These are phyloP conservation scores for Harringtonia lauricola DNA, from an alignment of 2,329 filamentous ascomycete species.

Conservation along the genomic window DNA sequence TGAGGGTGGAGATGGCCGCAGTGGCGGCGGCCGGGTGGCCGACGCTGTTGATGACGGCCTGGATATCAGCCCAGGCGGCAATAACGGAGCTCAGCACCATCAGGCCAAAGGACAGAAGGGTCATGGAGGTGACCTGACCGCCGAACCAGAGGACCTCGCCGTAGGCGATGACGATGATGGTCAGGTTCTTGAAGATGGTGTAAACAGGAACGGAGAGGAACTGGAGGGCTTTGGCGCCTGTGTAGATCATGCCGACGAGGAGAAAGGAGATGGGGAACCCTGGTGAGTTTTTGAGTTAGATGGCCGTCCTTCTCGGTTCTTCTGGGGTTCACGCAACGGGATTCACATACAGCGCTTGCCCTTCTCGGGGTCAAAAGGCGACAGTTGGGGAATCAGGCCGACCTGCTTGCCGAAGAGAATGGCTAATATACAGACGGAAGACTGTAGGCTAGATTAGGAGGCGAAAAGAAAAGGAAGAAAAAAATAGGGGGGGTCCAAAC, in stretches of 20 bases:
- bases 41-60: slow-evolving; percentile 63
- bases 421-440: slow-evolving; percentile 75
- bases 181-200: slow-evolving; percentile 99
- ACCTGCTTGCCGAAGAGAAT: slow-evolving; percentile 74
- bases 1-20: slow-evolving; percentile 74
- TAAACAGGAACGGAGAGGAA: slow-evolving; percentile 97
- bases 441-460: slow-evolving; percentile 37
- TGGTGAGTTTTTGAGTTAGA: slow-evolving; percentile 25
- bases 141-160: slow-evolving; percentile 98
- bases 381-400: slow-evolving; percentile 71
- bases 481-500: slow-evolving; percentile 15
- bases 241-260: slow-evolving; percentile 98
- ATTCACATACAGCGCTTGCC: slow-evolving; percentile 75
- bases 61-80: slow-evolving; percentile 95
- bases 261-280: slow-evolving; percentile 95
- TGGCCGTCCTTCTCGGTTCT: neutral
- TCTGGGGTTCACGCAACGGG: neutral
- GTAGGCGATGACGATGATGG: slow-evolving; percentile 96
- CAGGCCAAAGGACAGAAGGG: slow-evolving; percentile 85
- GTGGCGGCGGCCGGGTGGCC: slow-evolving; percentile 48
- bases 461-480: neutral
- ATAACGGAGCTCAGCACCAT: slow-evolving; percentile 95
- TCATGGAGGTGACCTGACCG: slow-evolving; percentile 75
- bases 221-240: slow-evolving; percentile 87
- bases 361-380: slow-evolving; percentile 76